Percentiles rank a stretch among this genome's conserved stretches.
These are phyloP conservation scores for Xylaria sp. DNA, from an alignment of 2,329 filamentous ascomycete species.

Conservation along the genomic window DNA sequence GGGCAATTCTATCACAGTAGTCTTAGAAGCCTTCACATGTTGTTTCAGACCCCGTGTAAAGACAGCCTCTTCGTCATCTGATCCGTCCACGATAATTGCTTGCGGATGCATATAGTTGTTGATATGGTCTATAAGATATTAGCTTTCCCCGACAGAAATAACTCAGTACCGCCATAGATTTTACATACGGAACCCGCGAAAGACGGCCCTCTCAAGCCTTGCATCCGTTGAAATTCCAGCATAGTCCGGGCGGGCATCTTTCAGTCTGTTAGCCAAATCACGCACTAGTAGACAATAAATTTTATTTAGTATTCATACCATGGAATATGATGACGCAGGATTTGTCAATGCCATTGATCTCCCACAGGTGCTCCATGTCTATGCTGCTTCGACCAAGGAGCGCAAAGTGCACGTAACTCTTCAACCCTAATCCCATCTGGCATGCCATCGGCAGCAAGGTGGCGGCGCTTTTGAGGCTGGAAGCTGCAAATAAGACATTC, in stretches of 20 bases:
- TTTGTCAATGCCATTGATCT: constrained; percentile 81
- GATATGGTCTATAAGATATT: constrained; percentile 67
- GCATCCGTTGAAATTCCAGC: constrained; percentile 74
- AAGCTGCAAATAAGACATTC: constrained; percentile 83
- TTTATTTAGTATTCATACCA: constrained; percentile 53
- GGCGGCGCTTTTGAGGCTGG: constrained; percentile 77
- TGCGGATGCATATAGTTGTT: constrained; percentile 80
- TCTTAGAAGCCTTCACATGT: constrained; percentile 62
- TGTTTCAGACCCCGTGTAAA: constrained; percentile 71
- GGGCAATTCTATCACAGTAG: constrained; percentile 82
- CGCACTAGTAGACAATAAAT: constrained; percentile 25
- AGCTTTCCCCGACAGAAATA: constrained; percentile 32
- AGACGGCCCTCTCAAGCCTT: constrained; percentile 73
- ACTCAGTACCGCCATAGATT: neutral
- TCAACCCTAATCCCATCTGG: constrained; percentile 77
- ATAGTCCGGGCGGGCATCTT: constrained; percentile 82
- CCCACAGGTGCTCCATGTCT: constrained; percentile 73
- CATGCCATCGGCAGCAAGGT: constrained; percentile 85
- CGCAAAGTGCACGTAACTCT: constrained; percentile 83
- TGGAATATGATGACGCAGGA: constrained; percentile 73
- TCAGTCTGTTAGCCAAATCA: constrained; percentile 37
- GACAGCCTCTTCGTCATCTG: constrained; percentile 72
- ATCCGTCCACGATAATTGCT: constrained; percentile 77
- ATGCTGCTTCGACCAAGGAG: constrained; percentile 80
- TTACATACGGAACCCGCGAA: constrained; percentile 70